Conservation (phyloP, 1,139 yeast genomes). For the Lodderomyces margitis region DNA sequence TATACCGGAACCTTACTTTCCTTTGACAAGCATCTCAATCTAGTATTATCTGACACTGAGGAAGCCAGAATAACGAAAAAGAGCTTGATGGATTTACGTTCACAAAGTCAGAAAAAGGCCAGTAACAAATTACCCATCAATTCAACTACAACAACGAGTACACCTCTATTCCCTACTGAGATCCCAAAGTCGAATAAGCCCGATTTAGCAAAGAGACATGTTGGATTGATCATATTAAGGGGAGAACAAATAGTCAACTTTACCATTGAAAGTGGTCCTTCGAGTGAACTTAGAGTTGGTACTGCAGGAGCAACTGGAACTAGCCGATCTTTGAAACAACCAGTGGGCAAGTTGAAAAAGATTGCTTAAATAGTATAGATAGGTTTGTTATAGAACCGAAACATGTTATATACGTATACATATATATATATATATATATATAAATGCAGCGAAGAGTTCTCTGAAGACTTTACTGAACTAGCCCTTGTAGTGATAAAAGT, state of each 20-base stretch:
- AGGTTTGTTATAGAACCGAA: neutral
- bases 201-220: conserved; percentile 61
- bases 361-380: conserved; percentile 9
- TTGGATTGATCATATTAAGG: conserved; percentile 81
- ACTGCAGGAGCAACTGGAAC: conserved; percentile 45
- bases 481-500: too few relatives aligned
- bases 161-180: conserved; percentile 16
- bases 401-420: neutral
- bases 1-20: conserved; percentile 81
- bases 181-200: conserved; percentile 7
- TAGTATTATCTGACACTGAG: conserved; percentile 81
- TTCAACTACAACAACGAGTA: conserved; percentile 11
- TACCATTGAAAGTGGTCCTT: conserved; percentile 78
- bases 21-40: conserved; percentile 85
- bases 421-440: conserved; percentile 4
- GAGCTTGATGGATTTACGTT: conserved; percentile 40
- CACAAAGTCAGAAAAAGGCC: conserved; percentile 7
- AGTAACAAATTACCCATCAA: conserved; percentile 1
- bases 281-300: conserved; percentile 45
- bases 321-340: conserved; percentile 39
- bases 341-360: conserved; percentile 21
- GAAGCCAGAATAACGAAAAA: conserved; percentile 77
- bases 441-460: too few relatives aligned
- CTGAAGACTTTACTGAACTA: too few relatives aligned
- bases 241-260: conserved; percentile 90